Conservation (phyloP, 768 basidiomycete species). For the Pisolithus orientalis region DNA sequence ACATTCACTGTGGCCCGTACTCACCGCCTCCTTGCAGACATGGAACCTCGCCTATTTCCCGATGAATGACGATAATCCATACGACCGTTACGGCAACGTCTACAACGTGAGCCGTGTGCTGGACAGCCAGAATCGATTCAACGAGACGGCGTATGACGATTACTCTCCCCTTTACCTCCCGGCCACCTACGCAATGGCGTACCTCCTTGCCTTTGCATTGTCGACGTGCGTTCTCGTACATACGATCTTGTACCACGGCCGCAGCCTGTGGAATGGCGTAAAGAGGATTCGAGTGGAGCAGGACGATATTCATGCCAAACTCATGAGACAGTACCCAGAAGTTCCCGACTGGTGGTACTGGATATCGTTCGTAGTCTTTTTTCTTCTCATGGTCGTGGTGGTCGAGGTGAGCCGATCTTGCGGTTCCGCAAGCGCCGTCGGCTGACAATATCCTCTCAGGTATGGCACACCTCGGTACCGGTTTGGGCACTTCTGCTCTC, state of each 20-base stretch:
- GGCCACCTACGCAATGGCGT: slow-evolving; percentile 83
- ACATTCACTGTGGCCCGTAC: background rate
- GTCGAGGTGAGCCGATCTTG: slow-evolving; percentile 50
- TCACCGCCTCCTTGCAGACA: slow-evolving; percentile 36
- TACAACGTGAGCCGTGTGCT: slow-evolving; percentile 81
- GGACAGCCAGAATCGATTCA: slow-evolving; percentile 56
- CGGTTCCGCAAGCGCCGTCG: slow-evolving; percentile 3
- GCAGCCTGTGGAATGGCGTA: slow-evolving; percentile 62
- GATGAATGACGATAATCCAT: slow-evolving; percentile 70
- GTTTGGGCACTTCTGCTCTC: slow-evolving; percentile 80
- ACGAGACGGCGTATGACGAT: slow-evolving; percentile 64
- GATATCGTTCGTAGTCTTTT: slow-evolving; percentile 57
- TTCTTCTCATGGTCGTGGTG: slow-evolving; percentile 64
- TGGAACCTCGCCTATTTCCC: slow-evolving; percentile 89
- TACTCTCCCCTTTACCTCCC: slow-evolving; percentile 94
- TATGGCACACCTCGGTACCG: slow-evolving; percentile 80
- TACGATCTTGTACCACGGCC: slow-evolving; percentile 84
- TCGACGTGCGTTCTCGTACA: slow-evolving; percentile 85
- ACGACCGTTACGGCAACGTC: slow-evolving; percentile 69
- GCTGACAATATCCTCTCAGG: slow-evolving; percentile 30
- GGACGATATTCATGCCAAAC: slow-evolving; percentile 92
- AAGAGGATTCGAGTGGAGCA: slow-evolving; percentile 70
- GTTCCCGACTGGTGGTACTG: slow-evolving; percentile 90
- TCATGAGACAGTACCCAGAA: slow-evolving; percentile 91
- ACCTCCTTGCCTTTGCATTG: slow-evolving; percentile 80